phyloP scores from a whole-genome alignment of 176 grass and related monocot genomes.

The Panicum miliaceum region DNA sequence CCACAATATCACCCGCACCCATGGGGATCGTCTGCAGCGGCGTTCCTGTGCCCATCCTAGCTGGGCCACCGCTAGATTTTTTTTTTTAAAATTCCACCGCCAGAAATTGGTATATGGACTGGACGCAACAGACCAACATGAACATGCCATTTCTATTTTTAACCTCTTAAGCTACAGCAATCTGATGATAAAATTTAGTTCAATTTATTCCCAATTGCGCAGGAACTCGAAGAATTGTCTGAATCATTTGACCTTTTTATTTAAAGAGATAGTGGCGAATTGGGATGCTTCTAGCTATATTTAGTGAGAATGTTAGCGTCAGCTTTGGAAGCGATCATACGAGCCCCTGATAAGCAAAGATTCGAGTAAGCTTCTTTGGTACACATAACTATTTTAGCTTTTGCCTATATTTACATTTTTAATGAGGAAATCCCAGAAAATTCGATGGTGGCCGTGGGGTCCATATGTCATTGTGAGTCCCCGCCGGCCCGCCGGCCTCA shows the following conservation, averaged over 20 bases:
- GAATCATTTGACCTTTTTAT: neutral
- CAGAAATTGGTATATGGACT: neutral
- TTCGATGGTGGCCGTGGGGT: neutral
- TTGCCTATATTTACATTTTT: neutral
- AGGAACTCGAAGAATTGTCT: neutral
- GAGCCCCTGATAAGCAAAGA: neutral
- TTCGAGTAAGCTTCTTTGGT: neutral
- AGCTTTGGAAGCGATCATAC: neutral
- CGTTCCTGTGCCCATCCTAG: neutral
- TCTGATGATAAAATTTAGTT: neutral
- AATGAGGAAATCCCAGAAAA: neutral
- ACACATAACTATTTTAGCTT: neutral
- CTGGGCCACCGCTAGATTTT: neutral
- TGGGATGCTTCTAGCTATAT: neutral
- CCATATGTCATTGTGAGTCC: conserved; percentile 33
- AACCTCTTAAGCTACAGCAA: neutral
- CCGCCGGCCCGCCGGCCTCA: neutral
- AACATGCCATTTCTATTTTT: neutral
- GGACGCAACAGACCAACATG: neutral
- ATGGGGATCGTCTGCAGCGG: neutral
- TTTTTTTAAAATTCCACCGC: too few relatives aligned
- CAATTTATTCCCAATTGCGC: neutral
- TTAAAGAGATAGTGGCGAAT: neutral
- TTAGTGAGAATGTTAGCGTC: neutral
- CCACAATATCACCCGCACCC: neutral